Evolutionary conservation across 352 stramenopile genomes (phyloP), one percentile per base, ranked within the genome.

Genomic region (Blastocystis sp.): DNA sequence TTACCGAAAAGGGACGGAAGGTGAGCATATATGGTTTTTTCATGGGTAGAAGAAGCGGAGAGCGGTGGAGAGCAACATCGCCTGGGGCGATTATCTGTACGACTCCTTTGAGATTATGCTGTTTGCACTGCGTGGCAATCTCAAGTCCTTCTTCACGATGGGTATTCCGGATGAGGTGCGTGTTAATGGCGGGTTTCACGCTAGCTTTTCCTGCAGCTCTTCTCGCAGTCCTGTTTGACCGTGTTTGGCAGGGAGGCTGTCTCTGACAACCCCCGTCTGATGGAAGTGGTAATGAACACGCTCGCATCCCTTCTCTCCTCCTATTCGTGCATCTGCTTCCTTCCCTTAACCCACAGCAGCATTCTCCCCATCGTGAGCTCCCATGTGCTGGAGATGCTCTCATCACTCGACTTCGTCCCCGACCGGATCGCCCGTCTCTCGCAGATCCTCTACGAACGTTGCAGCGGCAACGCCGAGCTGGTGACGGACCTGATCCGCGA

Each of bases 121-220:
- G 41, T 84, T 84, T 41, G 48, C 74, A 10, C n/a, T 84, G 9
- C 74, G 74, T 28, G 74, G 74, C 40, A 84, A 84, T 41, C 9
- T 84, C 2, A 62, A 64, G 14, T 48, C 10, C 38, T 84, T 84
- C 56, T 84, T 84, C 60, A 69, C 74, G 2, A 56, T 84, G 52
- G 74, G 74, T 38, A 19, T 84, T 70, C 74, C 74, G 23, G 74
- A 84, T 56, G 74, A 84, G 48, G 74, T 84, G 1, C 38, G 7
- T n/a, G 2, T 45, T 1, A 38, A 48, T 21, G 0, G 23, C 17
- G 10, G 21, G 1, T 70, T 38, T 40, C 34, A 84, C 17, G 19
- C 0, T 53, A 84, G 74, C 65, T 84, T 53, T 84, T 84, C 34
- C 74, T 84, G 19, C 74, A 84, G 41, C 74, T 84, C 38, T 84